Evolutionary conservation across 202 grass and related monocot genomes (phyloP).

Genomic region (Saccharum hybrid): DNA sequence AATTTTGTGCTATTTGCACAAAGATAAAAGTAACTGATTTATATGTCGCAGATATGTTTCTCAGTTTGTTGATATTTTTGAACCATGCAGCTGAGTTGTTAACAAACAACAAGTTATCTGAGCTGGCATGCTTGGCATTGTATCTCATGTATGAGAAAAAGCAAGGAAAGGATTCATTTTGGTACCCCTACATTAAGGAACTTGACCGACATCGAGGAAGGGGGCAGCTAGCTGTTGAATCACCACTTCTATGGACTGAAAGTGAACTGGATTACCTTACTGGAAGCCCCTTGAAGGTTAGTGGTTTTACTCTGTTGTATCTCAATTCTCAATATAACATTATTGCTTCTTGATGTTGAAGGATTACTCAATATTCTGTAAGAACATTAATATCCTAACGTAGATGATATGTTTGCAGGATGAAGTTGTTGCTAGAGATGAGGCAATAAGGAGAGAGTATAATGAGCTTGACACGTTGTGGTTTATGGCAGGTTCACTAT

Average conservation of each 20-base stretch:
- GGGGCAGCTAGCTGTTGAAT: conserved; percentile 94
- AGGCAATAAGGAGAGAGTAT: conserved; percentile 94
- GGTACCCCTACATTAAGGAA: conserved; percentile 94
- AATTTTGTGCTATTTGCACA: background rate
- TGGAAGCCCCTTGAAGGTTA: conserved; percentile 86
- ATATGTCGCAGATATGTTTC: conserved; percentile 13
- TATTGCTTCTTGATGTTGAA: background rate
- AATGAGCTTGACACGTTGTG: conserved; percentile 95
- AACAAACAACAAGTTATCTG: conserved; percentile 97
- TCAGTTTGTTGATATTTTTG: conserved; percentile 39
- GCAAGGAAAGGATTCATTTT: conserved; percentile 89
- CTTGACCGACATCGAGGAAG: conserved; percentile 94
- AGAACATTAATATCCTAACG: conserved; percentile 28
- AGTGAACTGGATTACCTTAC: conserved; percentile 83
- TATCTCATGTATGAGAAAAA: conserved; percentile 99
- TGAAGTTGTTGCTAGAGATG: conserved; percentile 87
- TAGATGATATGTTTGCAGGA: conserved; percentile 53
- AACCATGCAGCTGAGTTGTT: conserved; percentile 81
- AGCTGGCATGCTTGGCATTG: conserved; percentile 94
- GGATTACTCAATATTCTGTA: conserved; percentile 17
- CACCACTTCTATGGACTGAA: conserved; percentile 90
- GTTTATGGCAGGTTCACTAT: conserved; percentile 99
- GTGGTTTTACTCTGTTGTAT: conserved; percentile 29
- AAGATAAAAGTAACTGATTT: conserved; percentile 33
- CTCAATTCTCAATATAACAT: background rate